Evolutionary conservation across 495 filamentous ascomycete species (phyloP).

Genomic region (Sabuloglossum arenarium): DNA sequence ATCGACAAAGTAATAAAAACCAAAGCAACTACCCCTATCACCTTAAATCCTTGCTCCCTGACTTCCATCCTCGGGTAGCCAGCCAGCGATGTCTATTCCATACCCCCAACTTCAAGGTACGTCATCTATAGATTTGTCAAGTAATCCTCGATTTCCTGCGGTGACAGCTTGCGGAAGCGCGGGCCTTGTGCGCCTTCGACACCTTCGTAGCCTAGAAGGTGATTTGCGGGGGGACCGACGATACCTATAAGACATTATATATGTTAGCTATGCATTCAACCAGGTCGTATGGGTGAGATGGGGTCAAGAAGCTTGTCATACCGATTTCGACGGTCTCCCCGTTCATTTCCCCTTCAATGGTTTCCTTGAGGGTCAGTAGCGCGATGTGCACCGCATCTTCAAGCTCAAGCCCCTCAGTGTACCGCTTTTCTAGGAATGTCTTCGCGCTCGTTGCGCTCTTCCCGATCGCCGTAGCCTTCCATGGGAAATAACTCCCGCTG

Average conservation of each 20-base stretch:
- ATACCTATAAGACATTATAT: constrained; percentile 37
- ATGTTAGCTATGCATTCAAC: background rate
- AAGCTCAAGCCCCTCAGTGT: constrained; percentile 88
- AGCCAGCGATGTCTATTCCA: background rate
- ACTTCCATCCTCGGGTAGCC: no score
- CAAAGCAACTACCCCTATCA: no score
- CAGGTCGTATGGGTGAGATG: background rate
- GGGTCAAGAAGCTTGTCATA: constrained; percentile 20
- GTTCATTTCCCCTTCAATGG: constrained; percentile 98
- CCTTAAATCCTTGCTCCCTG: no score
- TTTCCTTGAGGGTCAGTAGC: constrained; percentile 92
- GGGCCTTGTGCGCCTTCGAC: constrained; percentile 79
- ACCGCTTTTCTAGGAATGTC: constrained; percentile 97
- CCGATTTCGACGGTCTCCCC: constrained; percentile 98
- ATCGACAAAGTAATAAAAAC: no score
- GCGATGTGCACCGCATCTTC: constrained; percentile 99
- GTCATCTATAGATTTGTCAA: constrained; percentile 63
- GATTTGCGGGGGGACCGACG: constrained; percentile 81
- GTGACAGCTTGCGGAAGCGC: constrained; percentile 85
- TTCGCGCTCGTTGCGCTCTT: constrained; percentile 97
- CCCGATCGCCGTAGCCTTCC: constrained; percentile 98
- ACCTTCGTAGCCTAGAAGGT: constrained; percentile 81
- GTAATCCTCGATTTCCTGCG: constrained; percentile 98
- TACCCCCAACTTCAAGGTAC: background rate
- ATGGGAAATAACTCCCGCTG: constrained; percentile 90